phyloP scores from a whole-genome alignment of 768 basidiomycete genomes.

The Collybiopsis confluens region DNA sequence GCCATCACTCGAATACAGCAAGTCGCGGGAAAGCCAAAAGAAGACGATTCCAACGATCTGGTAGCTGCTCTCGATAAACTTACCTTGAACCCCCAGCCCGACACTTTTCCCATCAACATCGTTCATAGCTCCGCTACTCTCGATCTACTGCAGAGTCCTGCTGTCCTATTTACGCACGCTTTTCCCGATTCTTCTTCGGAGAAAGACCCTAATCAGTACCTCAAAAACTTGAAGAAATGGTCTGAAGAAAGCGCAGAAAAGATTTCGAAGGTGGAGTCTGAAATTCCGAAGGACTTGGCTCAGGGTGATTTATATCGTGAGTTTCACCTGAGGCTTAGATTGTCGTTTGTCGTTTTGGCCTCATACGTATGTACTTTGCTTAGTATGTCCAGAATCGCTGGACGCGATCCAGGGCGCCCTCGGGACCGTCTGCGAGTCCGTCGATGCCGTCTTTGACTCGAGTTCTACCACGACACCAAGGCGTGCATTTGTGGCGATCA shows the following conservation, averaged over 20 bases:
- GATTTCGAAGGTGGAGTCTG: constrained; percentile 57
- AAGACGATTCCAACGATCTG: constrained; percentile 37
- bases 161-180: constrained; percentile 72
- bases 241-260: constrained; percentile 55
- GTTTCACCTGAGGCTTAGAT: not conserved
- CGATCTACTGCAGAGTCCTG: constrained; percentile 54
- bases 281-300: constrained; percentile 68
- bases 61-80: constrained; percentile 42
- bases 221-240: constrained; percentile 61
- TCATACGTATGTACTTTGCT: not conserved
- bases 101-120: constrained; percentile 23
- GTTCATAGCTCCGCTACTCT: constrained; percentile 50
- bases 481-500: constrained; percentile 76
- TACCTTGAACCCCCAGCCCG: constrained; percentile 24
- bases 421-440: constrained; percentile 83
- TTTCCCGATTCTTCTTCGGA: constrained; percentile 26
- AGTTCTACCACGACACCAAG: constrained; percentile 14
- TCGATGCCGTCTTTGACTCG: constrained; percentile 55
- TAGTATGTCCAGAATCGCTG: constrained; percentile 77
- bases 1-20: constrained; percentile 71
- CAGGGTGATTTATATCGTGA: constrained; percentile 84
- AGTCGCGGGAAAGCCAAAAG: constrained; percentile 9
- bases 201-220: constrained; percentile 60
- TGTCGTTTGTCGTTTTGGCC: not conserved
- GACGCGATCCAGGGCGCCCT: constrained; percentile 78